Evolutionary conservation across 2,329 filamentous ascomycete species (phyloP).

Genomic region (Pseudogymnoascus sp.): DNA sequence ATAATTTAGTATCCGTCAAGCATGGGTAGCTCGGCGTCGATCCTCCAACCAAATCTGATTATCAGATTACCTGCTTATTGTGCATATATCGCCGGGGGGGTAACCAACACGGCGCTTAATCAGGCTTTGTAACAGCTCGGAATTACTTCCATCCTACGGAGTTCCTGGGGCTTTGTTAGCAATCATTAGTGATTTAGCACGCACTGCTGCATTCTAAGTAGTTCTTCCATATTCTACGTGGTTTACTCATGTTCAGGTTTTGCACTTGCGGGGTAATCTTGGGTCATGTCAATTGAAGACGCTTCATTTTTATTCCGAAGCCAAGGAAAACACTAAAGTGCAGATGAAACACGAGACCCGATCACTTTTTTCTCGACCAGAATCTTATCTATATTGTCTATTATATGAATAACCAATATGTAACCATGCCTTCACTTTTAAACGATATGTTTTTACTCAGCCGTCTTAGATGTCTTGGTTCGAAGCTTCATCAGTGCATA

Average conservation of each 20-base stretch:
- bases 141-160: not conserved
- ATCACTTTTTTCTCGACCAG: not conserved
- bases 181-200: not conserved
- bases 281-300: not conserved
- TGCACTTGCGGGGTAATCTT: not conserved
- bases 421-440: not conserved
- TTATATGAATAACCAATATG: not conserved
- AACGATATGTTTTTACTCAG: conserved; percentile 14
- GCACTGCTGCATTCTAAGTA: not conserved
- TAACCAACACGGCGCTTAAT: not conserved
- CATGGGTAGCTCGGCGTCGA: not conserved
- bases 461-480: conserved; percentile 39
- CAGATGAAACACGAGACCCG: not conserved
- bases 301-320: not conserved
- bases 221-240: not conserved
- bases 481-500: conserved; percentile 41
- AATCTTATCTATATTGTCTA: not conserved
- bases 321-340: too few species aligned
- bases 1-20: not conserved
- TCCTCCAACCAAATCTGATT: not conserved
- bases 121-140: not conserved
- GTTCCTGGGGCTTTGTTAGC: not conserved
- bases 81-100: not conserved
- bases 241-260: not conserved
- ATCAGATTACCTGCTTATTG: not conserved